These are phyloP conservation scores for Mycena venus DNA, from an alignment of 768 basidiomycete species.

Conservation along the genomic window DNA sequence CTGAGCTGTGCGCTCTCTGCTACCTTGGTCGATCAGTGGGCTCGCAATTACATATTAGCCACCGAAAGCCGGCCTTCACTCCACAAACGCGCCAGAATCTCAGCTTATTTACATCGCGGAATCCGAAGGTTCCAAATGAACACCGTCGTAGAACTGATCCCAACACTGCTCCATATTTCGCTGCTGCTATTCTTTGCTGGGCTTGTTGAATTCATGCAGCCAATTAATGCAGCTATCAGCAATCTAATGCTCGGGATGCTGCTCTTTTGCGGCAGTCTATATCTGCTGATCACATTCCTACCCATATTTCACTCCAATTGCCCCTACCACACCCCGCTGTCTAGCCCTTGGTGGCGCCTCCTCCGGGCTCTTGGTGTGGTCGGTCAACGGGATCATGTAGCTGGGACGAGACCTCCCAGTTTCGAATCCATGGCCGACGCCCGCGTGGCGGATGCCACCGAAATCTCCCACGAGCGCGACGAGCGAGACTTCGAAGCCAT, in stretches of 20 bases:
- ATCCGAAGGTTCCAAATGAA: slow-evolving; percentile 54
- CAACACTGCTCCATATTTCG: slow-evolving; percentile 62
- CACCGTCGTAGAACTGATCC: slow-evolving; percentile 55
- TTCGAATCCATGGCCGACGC: slow-evolving; percentile 44
- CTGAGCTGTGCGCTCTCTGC: slow-evolving; percentile 57
- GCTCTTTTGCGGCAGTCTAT: slow-evolving; percentile 44
- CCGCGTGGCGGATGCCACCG: slow-evolving; percentile 50
- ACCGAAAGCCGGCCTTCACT: slow-evolving; percentile 47
- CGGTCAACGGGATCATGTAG: slow-evolving; percentile 39
- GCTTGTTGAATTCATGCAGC: slow-evolving; percentile 58
- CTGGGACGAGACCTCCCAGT: slow-evolving; percentile 26
- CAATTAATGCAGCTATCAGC: slow-evolving; percentile 50
- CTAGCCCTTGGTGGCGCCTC: slow-evolving; percentile 45
- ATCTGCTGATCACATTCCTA: slow-evolving; percentile 47
- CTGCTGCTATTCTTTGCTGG: slow-evolving; percentile 66
- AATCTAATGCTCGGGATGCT: slow-evolving; percentile 48
- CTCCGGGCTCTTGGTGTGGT: slow-evolving; percentile 42
- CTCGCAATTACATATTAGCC: slow-evolving; percentile 54
- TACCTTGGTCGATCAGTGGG: slow-evolving; percentile 65
- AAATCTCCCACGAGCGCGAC: slow-evolving; percentile 50
- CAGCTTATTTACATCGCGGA: slow-evolving; percentile 56
- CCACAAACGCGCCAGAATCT: slow-evolving; percentile 56
- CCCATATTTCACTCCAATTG: slow-evolving; percentile 49
- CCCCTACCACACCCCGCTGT: slow-evolving; percentile 54
- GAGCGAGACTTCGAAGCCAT: slow-evolving; percentile 55